Base-by-base conservation (phyloP, 2,329 filamentous ascomycete genomes). In the Drechslerella coelobrocha region DNA sequence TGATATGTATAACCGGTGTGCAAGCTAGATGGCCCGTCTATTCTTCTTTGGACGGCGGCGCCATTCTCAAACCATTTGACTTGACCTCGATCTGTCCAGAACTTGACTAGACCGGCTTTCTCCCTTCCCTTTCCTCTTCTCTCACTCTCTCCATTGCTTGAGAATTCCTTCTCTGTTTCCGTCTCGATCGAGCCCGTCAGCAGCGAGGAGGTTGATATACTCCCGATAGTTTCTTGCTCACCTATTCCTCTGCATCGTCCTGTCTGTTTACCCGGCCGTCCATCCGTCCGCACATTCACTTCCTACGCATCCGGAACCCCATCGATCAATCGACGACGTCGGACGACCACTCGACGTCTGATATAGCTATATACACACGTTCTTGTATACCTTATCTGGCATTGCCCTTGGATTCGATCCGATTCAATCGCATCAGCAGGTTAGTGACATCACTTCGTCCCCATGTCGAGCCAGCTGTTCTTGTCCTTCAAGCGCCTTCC, bases 11-110 rank as follows among this genome's bases (percentile, higher is more conserved):
- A 39, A 39, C 34, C 34, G 34, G 34, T 14, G 34, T n/a, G 34
- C n/a, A n/a, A n/a, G 10, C 6, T 37, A 37, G 8, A 37, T 47
- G 43, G 10, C 23, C 52, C 55, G 50, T 68, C 26, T 47, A 17
- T 55, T 61, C 51, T 41, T 29, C 53, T 61, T 21, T 68, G 54
- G 55, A 61, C 24, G 43, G 27, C 43, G 55, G 63, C 55, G 63
- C 63, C 55, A 68, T 68, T 61, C 63, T 68, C 63, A 56, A 68
- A 68, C 62, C 55, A 68, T 48, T 45, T 34, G n/a, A 2, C 14
- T 21, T 24, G 37, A 43, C 53, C 24, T 43, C 53, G 24, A 57
- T 68, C 63, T 61, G 63, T 56, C 63, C 63, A 60, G 54, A 68
- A 61, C 52, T n/a, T 65, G 52, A 39, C 34, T 39, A 39, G 34